Evolutionary conservation across 78 protist species (phyloP).

Genomic region (Dictyostelium firmibasis): DNA sequence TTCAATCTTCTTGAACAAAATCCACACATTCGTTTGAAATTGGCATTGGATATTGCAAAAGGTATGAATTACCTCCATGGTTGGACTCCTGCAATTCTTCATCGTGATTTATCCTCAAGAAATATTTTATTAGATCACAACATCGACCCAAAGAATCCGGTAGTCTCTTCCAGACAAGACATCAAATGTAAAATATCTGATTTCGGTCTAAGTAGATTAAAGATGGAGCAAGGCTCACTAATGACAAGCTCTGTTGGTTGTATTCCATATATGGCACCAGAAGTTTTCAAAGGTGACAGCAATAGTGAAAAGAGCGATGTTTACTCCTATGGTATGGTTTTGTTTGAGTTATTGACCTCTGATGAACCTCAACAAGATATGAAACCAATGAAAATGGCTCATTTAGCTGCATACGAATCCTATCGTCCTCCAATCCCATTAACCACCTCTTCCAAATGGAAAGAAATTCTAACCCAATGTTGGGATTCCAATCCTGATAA

Average conservation of each 20-base stretch:
- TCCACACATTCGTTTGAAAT: constrained; percentile 58
- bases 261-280: constrained; percentile 82
- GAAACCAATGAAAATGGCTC: constrained; percentile 69
- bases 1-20: constrained; percentile 37
- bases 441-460: constrained; percentile 54
- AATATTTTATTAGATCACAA: constrained; percentile 72
- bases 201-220: constrained; percentile 75
- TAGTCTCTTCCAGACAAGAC: neutral
- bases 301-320: constrained; percentile 80
- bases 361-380: constrained; percentile 81
- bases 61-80: constrained; percentile 86
- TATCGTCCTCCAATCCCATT: constrained; percentile 73
- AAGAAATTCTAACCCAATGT: constrained; percentile 47
- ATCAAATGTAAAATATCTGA: constrained; percentile 78
- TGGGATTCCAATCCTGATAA: constrained; percentile 69
- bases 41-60: constrained; percentile 85
- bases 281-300: constrained; percentile 75
- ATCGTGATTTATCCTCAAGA: constrained; percentile 81
- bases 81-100: constrained; percentile 80
- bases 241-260: constrained; percentile 72
- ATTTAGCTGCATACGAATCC: constrained; percentile 49
- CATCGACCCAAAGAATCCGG: neutral
- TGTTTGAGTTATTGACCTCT: constrained; percentile 67
- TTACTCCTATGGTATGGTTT: constrained; percentile 66
- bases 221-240: constrained; percentile 38